Evolutionary conservation across 2,329 filamentous ascomycete genomes (phyloP).

Genomic region (Verruconis gallopava): DNA sequence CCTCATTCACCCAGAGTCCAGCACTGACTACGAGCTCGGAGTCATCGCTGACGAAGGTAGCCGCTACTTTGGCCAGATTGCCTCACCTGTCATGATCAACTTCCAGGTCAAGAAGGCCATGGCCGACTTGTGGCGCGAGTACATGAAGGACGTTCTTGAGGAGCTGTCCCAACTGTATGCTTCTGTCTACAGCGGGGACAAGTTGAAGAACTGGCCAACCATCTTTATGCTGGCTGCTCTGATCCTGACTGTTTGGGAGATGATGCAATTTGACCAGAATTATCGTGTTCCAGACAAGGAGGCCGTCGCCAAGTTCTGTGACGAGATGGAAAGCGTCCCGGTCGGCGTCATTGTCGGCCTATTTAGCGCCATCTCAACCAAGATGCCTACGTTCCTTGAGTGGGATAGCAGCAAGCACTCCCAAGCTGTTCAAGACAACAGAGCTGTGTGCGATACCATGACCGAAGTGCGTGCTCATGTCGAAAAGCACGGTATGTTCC

Average conservation of each 20-base stretch:
- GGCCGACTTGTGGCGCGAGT: conserved; percentile 94
- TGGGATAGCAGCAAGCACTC: conserved; percentile 92
- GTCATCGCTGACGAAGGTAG: conserved; percentile 76
- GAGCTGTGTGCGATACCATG: conserved; percentile 87
- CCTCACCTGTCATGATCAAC: conserved; percentile 98
- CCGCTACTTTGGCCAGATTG: conserved; percentile 78
- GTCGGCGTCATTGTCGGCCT: conserved; percentile 93
- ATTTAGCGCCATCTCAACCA: conserved; percentile 96
- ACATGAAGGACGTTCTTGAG: conserved; percentile 91
- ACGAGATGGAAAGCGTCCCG: conserved; percentile 90
- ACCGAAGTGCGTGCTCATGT: conserved; percentile 90
- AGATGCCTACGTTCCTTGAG: conserved; percentile 80
- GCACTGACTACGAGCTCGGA: conserved; percentile 68
- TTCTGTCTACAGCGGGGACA: conserved; percentile 94
- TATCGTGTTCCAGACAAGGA: conserved; percentile 79
- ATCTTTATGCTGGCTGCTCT: conserved; percentile 97
- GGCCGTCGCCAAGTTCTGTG: conserved; percentile 87
- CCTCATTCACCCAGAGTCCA: conserved; percentile 78
- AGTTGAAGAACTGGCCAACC: conserved; percentile 97
- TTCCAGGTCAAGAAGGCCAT: conserved; percentile 98
- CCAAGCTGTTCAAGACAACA: conserved; percentile 79
- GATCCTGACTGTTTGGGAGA: conserved; percentile 87
- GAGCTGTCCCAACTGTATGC: conserved; percentile 87
- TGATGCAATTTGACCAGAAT: conserved; percentile 98
- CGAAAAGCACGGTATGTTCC: conserved; percentile 72